Conservation (phyloP, 2,329 filamentous ascomycete species). For the Colletotrichum godetiae region DNA sequence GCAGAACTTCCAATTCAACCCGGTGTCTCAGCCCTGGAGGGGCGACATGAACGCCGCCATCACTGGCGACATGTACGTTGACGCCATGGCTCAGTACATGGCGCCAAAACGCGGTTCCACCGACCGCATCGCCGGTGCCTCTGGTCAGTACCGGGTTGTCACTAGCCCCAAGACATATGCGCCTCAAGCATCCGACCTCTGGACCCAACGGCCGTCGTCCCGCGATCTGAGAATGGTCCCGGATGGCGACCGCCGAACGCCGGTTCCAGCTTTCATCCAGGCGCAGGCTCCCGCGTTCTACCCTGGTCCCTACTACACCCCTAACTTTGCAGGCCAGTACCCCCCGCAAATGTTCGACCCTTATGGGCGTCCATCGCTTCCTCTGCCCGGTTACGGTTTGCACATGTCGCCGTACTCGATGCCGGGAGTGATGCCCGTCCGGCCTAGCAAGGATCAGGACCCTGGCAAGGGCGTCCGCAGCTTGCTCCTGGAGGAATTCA, state of each 20-base stretch:
- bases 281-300: slow-evolving; percentile 46
- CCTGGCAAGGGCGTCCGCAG: slow-evolving; percentile 74
- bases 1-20: slow-evolving; percentile 58
- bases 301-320: slow-evolving; percentile 46
- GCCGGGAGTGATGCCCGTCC: slow-evolving; percentile 44
- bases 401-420: slow-evolving; percentile 44
- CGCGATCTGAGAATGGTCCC: slow-evolving; percentile 46
- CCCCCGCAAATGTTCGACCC: slow-evolving; percentile 46
- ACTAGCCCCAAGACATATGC: slow-evolving; percentile 38
- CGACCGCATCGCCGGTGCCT: slow-evolving; percentile 52
- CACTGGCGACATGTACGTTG: slow-evolving; percentile 45
- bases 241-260: slow-evolving; percentile 52
- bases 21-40: slow-evolving; percentile 59
- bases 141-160: slow-evolving; percentile 43
- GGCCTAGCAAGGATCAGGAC: slow-evolving; percentile 66
- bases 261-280: slow-evolving; percentile 45
- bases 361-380: slow-evolving; percentile 39
- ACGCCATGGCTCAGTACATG: slow-evolving; percentile 40
- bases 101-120: slow-evolving; percentile 48
- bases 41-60: slow-evolving; percentile 46
- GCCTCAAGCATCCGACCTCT: slow-evolving; percentile 48
- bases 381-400: slow-evolving; percentile 46
- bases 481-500: slow-evolving; percentile 82
- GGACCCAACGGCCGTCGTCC: slow-evolving; percentile 49
- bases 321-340: slow-evolving; percentile 52